A percentile compares a stretch with the other conserved stretches of the same genome.
Evolutionary conservation across 306 rosid species (phyloP).

Genomic region (Delonix regia): DNA sequence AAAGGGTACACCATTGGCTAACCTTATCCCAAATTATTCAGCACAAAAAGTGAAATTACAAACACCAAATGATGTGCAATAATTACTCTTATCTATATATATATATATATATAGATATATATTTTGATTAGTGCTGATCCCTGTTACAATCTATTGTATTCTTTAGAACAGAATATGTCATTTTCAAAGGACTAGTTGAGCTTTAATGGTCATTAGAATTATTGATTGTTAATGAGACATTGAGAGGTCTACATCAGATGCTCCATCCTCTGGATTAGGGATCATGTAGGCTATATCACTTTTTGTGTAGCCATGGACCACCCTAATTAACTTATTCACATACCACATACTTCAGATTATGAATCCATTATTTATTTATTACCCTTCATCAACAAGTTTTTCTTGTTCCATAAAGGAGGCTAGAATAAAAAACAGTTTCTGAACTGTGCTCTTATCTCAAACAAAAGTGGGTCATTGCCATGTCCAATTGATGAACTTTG

Average conservation of each 20-base stretch:
- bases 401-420: too few species aligned
- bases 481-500: background rate
- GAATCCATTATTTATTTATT: too few species aligned
- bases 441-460: background rate
- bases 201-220: constrained; percentile 41
- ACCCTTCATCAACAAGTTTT: background rate
- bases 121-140: constrained; percentile 35
- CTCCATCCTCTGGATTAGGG: constrained; percentile 30
- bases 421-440: too few species aligned
- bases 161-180: constrained; percentile 37
- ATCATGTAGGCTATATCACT: constrained; percentile 27
- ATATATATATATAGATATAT: too few species aligned
- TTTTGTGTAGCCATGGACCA: constrained; percentile 37
- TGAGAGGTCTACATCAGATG: constrained; percentile 51
- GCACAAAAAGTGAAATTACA: background rate
- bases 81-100: background rate
- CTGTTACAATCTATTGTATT: constrained; percentile 28
- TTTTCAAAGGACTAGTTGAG: constrained; percentile 41
- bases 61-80: background rate
- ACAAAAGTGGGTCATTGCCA: background rate
- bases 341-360: too few species aligned
- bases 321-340: background rate
- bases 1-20: too few species aligned
- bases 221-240: constrained; percentile 34
- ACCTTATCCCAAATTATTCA: background rate